These are phyloP conservation scores for Alternaria gansuensis DNA, from an alignment of 2,329 filamentous ascomycete species.

Conservation along the genomic window DNA sequence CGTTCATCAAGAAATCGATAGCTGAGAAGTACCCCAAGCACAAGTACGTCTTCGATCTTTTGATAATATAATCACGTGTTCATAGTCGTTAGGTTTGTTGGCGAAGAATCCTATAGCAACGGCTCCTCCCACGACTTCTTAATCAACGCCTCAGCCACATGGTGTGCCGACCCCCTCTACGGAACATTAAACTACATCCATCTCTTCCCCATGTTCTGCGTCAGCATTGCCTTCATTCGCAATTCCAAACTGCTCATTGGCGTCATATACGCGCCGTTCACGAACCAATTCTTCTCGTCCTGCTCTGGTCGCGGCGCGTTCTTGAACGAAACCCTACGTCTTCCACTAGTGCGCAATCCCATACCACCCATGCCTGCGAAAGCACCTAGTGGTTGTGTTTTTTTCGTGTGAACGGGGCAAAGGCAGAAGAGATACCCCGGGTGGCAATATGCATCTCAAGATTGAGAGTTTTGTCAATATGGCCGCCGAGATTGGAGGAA, in stretches of 20 bases:
- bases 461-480: constrained; percentile 79
- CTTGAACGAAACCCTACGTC: constrained; percentile 69
- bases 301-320: constrained; percentile 73
- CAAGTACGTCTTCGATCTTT: constrained; percentile 57
- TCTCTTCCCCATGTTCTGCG: constrained; percentile 82
- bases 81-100: constrained; percentile 67
- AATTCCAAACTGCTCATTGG: constrained; percentile 70
- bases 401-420: constrained; percentile 84
- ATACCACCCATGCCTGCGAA: constrained; percentile 69
- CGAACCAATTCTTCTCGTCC: constrained; percentile 74
- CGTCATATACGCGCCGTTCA: constrained; percentile 75
- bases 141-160: constrained; percentile 70
- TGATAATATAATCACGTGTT: rapidly evolving
- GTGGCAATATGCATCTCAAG: constrained; percentile 75
- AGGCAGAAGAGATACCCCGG: constrained; percentile 71
- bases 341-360: constrained; percentile 71
- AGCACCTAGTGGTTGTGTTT: constrained; percentile 74
- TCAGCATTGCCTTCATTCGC: constrained; percentile 75
- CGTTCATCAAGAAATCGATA: constrained; percentile 71
- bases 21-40: constrained; percentile 69
- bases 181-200: constrained; percentile 85
- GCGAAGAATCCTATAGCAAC: constrained; percentile 78
- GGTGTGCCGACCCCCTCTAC: constrained; percentile 80
- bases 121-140: constrained; percentile 73
- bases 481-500: constrained; percentile 70